These are phyloP conservation scores for Iberis amara DNA, from an alignment of 441 rosid species.

Conservation along the genomic window DNA sequence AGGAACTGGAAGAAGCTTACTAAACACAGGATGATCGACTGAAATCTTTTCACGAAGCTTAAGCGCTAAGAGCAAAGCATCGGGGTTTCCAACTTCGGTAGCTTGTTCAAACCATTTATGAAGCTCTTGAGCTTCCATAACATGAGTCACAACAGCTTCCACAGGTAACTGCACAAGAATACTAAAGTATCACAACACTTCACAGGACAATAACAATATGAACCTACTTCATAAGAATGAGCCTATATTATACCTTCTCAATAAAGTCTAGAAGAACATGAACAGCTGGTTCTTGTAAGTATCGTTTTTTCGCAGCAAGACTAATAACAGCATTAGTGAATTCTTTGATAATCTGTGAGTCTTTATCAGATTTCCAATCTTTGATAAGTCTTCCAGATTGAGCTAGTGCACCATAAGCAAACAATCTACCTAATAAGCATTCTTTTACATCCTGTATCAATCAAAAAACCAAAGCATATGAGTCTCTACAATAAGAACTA, in stretches of 20 bases:
- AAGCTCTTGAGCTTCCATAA: conserved; percentile 63
- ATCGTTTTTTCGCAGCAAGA: conserved; percentile 70
- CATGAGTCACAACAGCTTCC: conserved; percentile 55
- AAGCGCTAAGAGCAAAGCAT: conserved; percentile 85
- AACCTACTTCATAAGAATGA: conserved; percentile 12
- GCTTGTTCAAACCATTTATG: conserved; percentile 72
- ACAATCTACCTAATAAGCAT: conserved; percentile 81
- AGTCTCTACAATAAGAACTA: conserved; percentile 8
- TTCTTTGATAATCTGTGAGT: conserved; percentile 50
- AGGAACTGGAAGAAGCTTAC: conserved; percentile 71
- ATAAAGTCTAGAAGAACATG: conserved; percentile 58
- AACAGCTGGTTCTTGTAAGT: conserved; percentile 89
- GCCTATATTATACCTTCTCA: conserved; percentile 51
- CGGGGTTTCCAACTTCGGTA: conserved; percentile 71
- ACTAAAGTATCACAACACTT: conserved; percentile 8
- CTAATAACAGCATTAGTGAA: conserved; percentile 52
- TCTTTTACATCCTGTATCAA: conserved; percentile 67
- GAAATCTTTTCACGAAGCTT: conserved; percentile 56
- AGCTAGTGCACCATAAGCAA: conserved; percentile 83
- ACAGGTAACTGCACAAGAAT: conserved; percentile 54
- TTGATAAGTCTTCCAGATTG: conserved; percentile 64
- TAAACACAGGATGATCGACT: conserved; percentile 40
- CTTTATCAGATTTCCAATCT: conserved; percentile 54
- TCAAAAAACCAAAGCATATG: conserved; percentile 18
- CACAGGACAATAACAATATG: neutral